phyloP scores from a whole-genome alignment of 225 moss, liverwort and hornwort genomes.

The Asterella californica region DNA sequence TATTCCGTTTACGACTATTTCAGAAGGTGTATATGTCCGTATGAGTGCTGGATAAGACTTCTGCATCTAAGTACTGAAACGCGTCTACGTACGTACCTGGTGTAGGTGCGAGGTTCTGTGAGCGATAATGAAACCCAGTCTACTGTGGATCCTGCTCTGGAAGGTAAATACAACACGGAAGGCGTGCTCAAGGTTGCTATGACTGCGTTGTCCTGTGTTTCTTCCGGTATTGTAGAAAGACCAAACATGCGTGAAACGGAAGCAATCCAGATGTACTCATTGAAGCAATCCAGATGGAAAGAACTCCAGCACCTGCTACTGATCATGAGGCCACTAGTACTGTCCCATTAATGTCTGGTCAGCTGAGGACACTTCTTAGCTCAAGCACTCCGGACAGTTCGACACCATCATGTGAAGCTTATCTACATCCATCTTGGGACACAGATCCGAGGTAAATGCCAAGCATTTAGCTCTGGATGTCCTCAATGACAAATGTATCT shows the following conservation, averaged over 20 bases:
- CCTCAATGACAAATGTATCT: no score
- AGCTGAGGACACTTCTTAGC: not conserved
- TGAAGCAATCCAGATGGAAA: not conserved
- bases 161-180: not conserved
- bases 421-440: not conserved
- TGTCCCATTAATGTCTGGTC: not conserved
- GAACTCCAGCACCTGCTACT: not conserved
- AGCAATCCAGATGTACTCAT: not conserved
- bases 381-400: not conserved
- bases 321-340: no score
- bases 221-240: not conserved
- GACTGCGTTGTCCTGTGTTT: not conserved
- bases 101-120: not conserved
- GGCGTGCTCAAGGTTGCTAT: not conserved
- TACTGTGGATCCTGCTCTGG: not conserved
- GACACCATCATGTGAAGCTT: not conserved
- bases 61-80: not conserved
- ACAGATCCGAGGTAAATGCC: not conserved
- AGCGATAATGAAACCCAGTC: not conserved
- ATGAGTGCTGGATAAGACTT: not conserved
- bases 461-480: no score
- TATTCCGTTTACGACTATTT: no score
- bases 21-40: no score
- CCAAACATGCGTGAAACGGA: not conserved
- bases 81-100: not conserved